These are phyloP conservation scores for Saccharomycopsis vini DNA, from an alignment of 805 yeast species.

Conservation along the genomic window DNA sequence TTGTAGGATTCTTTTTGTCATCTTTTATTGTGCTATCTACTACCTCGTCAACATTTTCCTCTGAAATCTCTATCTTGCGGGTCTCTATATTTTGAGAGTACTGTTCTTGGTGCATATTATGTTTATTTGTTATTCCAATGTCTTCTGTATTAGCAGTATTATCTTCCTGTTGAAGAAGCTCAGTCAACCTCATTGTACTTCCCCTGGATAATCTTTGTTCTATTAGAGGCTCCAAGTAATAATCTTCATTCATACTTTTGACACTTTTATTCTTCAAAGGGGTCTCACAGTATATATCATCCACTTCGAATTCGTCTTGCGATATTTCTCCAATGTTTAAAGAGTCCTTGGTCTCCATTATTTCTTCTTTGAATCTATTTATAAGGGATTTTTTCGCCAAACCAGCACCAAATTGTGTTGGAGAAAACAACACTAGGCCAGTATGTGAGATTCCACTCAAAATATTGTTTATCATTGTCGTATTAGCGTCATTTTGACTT, in stretches of 20 bases:
- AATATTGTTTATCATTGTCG: not conserved
- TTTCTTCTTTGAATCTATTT: not conserved
- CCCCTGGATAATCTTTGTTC: no score
- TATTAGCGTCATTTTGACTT: not conserved
- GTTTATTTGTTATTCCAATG: no score
- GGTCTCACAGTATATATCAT: conserved; percentile 10
- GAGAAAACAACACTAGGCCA: conserved; percentile 11
- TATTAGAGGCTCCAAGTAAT: no score
- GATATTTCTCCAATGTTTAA: not conserved
- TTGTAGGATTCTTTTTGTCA: no score
- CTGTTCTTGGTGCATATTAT: no score
- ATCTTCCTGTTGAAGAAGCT: no score
- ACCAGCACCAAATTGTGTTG: conserved; percentile 15
- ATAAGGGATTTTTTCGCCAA: conserved; percentile 12
- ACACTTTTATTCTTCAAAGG: conserved; percentile 6
- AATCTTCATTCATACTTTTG: no score
- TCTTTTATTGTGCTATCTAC: no score
- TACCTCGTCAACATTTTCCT: not conserved
- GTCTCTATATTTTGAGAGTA: not conserved
- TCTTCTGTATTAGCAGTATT: no score
- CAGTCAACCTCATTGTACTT: not conserved
- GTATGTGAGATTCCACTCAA: conserved; percentile 5
- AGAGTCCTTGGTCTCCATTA: not conserved
- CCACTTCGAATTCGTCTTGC: not conserved
- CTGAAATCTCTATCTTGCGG: not conserved